phyloP scores from a whole-genome alignment of 345 rosid genomes.

The Crucihimalaya himalaica region DNA sequence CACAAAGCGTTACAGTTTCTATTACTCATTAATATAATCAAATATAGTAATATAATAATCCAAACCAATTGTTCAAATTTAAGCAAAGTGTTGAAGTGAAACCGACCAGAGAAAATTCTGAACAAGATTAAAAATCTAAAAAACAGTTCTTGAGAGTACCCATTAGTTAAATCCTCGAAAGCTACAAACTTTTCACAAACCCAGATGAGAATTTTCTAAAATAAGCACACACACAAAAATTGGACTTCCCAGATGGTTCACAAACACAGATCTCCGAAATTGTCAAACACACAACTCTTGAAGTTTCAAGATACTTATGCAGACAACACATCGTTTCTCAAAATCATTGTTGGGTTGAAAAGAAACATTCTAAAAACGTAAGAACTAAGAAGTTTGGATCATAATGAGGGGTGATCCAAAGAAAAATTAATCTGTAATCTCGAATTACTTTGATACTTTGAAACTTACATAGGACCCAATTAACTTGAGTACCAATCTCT shows the following conservation, averaged over 20 bases:
- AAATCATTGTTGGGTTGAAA: neutral
- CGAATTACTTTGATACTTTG: too few relatives aligned
- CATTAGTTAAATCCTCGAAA: slow-evolving; percentile 34
- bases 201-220: slow-evolving; percentile 11
- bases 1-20: slow-evolving; percentile 35
- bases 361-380: neutral
- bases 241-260: neutral
- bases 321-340: neutral
- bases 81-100: slow-evolving; percentile 46
- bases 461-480: too few relatives aligned
- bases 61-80: slow-evolving; percentile 31
- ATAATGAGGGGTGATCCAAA: neutral
- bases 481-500: neutral
- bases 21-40: neutral
- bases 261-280: neutral
- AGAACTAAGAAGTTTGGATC: neutral
- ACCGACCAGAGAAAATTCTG: slow-evolving; percentile 34
- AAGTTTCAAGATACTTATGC: neutral
- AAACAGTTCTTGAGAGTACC: slow-evolving; percentile 8
- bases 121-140: neutral
- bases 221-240: neutral
- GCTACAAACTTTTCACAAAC: slow-evolving; percentile 32
- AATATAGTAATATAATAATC: slow-evolving; percentile 23
- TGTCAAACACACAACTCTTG: neutral
- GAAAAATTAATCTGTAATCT: neutral